Evolutionary conservation across 1,139 yeast species (phyloP).

Genomic region (Debaryomyces udenii): DNA sequence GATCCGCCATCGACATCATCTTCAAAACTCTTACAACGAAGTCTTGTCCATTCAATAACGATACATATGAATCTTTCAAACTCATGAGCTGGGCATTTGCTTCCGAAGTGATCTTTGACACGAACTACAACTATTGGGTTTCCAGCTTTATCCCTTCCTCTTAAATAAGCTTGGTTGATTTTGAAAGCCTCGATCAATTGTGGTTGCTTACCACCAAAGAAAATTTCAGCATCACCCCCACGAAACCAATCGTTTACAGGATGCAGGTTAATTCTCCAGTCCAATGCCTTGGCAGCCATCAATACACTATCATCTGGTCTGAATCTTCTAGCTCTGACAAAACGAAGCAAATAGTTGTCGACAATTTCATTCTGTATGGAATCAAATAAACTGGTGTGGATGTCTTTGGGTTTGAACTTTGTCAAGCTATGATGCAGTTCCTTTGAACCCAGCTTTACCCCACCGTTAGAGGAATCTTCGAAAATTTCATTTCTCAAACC

Average conservation of each 20-base stretch:
- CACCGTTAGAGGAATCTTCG: too few relatives aligned
- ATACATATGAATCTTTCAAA: slow-evolving; percentile 67
- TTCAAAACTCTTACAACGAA: slow-evolving; percentile 46
- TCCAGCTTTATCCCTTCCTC: slow-evolving; percentile 64
- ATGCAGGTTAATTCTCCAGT: slow-evolving; percentile 66
- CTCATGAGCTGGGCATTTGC: slow-evolving; percentile 69
- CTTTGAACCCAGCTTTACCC: neutral
- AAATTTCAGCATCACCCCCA: slow-evolving; percentile 58
- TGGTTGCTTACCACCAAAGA: slow-evolving; percentile 24
- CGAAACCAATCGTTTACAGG: slow-evolving; percentile 60
- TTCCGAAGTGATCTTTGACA: slow-evolving; percentile 72
- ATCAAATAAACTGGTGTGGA: slow-evolving; percentile 11
- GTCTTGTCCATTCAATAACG: slow-evolving; percentile 69
- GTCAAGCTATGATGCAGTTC: neutral
- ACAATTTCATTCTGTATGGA: slow-evolving; percentile 59
- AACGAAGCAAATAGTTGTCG: slow-evolving; percentile 68
- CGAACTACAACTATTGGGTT: slow-evolving; percentile 74
- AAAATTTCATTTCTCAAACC: too few relatives aligned
- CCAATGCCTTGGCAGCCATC: slow-evolving; percentile 66
- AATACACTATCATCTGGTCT: slow-evolving; percentile 59
- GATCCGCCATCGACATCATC: slow-evolving; percentile 57
- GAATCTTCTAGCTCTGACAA: slow-evolving; percentile 76
- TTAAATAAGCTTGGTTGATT: slow-evolving; percentile 62
- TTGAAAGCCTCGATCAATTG: slow-evolving; percentile 56
- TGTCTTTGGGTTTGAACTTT: neutral